Percentiles rank a stretch among this genome's conserved stretches.
Conservation (phyloP, 306 rosid species). For the Hippophae rhamnoides region DNA sequence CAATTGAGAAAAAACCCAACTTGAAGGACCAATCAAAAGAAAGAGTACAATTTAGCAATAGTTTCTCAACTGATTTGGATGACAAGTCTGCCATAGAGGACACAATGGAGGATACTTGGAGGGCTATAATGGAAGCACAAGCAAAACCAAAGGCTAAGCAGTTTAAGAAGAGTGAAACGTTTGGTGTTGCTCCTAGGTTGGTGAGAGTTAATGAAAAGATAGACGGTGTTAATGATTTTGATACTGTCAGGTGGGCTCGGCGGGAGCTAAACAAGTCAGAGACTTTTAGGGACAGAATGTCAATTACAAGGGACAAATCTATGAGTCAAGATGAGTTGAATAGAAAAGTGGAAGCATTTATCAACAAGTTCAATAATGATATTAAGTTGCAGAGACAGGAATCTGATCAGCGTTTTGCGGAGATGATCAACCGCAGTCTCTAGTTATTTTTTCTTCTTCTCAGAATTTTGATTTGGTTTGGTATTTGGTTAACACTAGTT, state of each 20-base stretch:
- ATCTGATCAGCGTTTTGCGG: constrained; percentile 55
- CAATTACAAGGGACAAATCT: constrained; percentile 53
- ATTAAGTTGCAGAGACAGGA: constrained; percentile 72
- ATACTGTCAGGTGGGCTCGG: constrained; percentile 49
- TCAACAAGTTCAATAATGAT: constrained; percentile 40
- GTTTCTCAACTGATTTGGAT: not conserved
- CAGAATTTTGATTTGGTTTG: no score
- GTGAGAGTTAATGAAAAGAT: constrained; percentile 22
- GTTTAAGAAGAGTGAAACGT: constrained; percentile 44
- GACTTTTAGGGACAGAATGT: constrained; percentile 47
- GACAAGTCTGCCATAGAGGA: constrained; percentile 17
- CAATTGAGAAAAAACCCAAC: constrained; percentile 14
- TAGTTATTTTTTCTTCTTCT: not conserved
- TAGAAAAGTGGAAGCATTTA: constrained; percentile 55
- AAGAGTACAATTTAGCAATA: constrained; percentile 2
- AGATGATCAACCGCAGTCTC: constrained; percentile 34
- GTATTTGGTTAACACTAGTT: no score
- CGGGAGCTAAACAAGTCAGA: constrained; percentile 59
- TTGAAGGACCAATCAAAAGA: constrained; percentile 17
- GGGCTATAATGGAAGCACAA: constrained; percentile 38
- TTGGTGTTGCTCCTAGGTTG: constrained; percentile 26
- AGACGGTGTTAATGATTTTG: constrained; percentile 10
- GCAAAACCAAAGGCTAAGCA: constrained; percentile 17
- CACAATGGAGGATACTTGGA: constrained; percentile 51
- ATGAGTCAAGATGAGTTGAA: constrained; percentile 65